A percentile compares a stretch with the other conserved stretches of the same genome.
These are phyloP conservation scores for Wickerhamiella hasegawae DNA, from an alignment of 805 yeast species.

Conservation along the genomic window DNA sequence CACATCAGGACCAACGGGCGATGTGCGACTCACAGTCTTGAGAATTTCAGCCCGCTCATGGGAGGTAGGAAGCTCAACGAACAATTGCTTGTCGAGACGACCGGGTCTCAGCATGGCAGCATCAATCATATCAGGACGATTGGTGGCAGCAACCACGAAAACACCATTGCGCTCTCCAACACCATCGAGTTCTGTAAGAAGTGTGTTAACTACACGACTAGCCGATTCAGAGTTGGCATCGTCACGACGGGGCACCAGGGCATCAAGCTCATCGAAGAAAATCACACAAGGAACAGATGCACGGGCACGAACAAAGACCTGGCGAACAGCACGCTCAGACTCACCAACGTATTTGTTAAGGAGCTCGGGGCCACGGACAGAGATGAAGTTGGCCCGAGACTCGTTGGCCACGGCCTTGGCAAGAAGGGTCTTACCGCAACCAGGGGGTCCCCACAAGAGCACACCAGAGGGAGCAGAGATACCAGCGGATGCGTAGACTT, in stretches of 20 bases:
- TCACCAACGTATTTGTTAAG: constrained; percentile 94
- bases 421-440: constrained; percentile 91
- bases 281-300: constrained; percentile 89
- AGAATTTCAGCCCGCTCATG: constrained; percentile 71
- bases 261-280: constrained; percentile 92
- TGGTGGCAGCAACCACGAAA: constrained; percentile 91
- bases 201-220: constrained; percentile 84
- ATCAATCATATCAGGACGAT: constrained; percentile 95
- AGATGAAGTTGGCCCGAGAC: constrained; percentile 87
- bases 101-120: constrained; percentile 98
- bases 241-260: constrained; percentile 88
- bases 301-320: constrained; percentile 82
- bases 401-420: constrained; percentile 98
- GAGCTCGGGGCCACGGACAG: constrained; percentile 91
- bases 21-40: constrained; percentile 52
- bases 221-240: constrained; percentile 76
- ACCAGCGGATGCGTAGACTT: constrained; percentile 76
- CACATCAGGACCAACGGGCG: constrained; percentile 56
- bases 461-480: constrained; percentile 96
- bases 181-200: constrained; percentile 90
- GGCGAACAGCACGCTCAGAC: constrained; percentile 84
- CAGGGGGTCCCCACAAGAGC: constrained; percentile 97
- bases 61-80: constrained; percentile 73
- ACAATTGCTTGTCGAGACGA: constrained; percentile 80
- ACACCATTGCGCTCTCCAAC: constrained; percentile 84